A percentile compares a stretch with the other conserved stretches of the same genome.
phyloP scores from a whole-genome alignment of 1,284 basidiomycete genomes.

The Apiotrichum gamsii region DNA sequence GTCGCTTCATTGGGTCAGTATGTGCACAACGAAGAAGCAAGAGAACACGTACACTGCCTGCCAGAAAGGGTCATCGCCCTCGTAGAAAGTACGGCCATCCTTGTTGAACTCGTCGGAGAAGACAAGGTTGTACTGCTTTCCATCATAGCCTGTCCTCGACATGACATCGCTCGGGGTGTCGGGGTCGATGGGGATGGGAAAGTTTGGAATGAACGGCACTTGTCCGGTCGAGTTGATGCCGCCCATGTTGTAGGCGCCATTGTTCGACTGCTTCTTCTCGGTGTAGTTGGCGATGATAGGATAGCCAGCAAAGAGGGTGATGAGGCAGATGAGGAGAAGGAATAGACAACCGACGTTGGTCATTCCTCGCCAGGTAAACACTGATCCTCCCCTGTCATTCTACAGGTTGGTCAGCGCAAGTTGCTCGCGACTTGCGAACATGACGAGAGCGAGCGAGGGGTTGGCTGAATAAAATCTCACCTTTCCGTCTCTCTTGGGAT shows the following conservation, averaged over 20 bases:
- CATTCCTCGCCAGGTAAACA: constrained; percentile 66
- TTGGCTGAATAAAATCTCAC: constrained; percentile 25
- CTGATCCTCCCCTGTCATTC: constrained; percentile 56
- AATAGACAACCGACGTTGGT: constrained; percentile 70
- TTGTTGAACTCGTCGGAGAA: constrained; percentile 53
- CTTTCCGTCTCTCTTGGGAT: constrained; percentile 61
- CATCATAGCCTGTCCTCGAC: constrained; percentile 36
- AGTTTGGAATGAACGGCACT: constrained; percentile 59
- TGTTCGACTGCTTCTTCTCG: constrained; percentile 29
- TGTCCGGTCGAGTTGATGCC: constrained; percentile 56
- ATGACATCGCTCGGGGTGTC: constrained; percentile 57
- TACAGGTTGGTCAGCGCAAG: constrained; percentile 14
- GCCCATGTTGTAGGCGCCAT: constrained; percentile 54
- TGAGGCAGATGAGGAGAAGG: constrained; percentile 56
- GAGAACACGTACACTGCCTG: constrained; percentile 33
- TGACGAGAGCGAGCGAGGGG: background rate
- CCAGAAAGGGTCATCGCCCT: constrained; percentile 51
- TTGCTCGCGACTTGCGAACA: background rate
- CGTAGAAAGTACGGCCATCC: constrained; percentile 70
- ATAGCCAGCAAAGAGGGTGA: constrained; percentile 60
- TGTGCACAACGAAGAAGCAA: background rate
- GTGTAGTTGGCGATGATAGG: constrained; percentile 46
- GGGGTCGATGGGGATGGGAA: constrained; percentile 62
- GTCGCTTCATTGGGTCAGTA: constrained; percentile 41
- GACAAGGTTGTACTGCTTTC: constrained; percentile 48